Percentiles rank a stretch among this genome's conserved stretches.
Evolutionary conservation across 2,329 filamentous ascomycete species (phyloP).

Genomic region (Arachnopeziza araneosa): DNA sequence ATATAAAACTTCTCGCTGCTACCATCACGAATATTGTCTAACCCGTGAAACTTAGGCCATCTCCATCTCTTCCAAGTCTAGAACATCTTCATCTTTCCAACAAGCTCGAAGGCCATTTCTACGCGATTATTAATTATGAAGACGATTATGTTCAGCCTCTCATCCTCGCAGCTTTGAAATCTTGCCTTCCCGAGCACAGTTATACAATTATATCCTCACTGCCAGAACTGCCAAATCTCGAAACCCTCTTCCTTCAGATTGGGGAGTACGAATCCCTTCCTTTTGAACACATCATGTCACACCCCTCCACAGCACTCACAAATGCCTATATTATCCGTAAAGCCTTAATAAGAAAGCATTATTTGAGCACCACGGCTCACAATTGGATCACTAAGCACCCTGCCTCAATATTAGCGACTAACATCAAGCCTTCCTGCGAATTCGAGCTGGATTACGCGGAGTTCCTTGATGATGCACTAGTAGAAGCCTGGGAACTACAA

Average conservation of each 20-base stretch:
- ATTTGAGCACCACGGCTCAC: slow-evolving; percentile 74
- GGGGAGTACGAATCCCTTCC: slow-evolving; percentile 82
- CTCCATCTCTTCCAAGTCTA: slow-evolving; percentile 9
- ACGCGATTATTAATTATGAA: slow-evolving; percentile 77
- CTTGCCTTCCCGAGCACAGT: slow-evolving; percentile 48
- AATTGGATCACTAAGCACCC: slow-evolving; percentile 86
- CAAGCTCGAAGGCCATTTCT: slow-evolving; percentile 36
- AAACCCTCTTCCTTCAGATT: slow-evolving; percentile 58
- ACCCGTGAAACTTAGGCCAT: slow-evolving; percentile 17
- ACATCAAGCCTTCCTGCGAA: slow-evolving; percentile 73
- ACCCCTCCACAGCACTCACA: slow-evolving; percentile 58
- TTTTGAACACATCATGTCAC: slow-evolving; percentile 65
- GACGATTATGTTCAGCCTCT: slow-evolving; percentile 87
- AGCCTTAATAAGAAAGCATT: slow-evolving; percentile 94
- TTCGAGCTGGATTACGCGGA: slow-evolving; percentile 97
- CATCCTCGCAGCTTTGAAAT: slow-evolving; percentile 65
- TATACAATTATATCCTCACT: slow-evolving; percentile 51
- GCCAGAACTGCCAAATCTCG: slow-evolving; percentile 27
- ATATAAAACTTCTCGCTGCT: slow-evolving; percentile 18
- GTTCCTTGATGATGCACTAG: slow-evolving; percentile 87
- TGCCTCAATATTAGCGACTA: slow-evolving; percentile 56
- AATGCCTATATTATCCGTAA: slow-evolving; percentile 96
- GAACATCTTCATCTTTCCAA: background rate
- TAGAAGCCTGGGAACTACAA: slow-evolving; percentile 83
- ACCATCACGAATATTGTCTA: slow-evolving; percentile 14